Evolutionary conservation across 768 basidiomycete species (phyloP), one percentile per base, ranked within the genome.

Genomic region (Tulasnella sp.): DNA sequence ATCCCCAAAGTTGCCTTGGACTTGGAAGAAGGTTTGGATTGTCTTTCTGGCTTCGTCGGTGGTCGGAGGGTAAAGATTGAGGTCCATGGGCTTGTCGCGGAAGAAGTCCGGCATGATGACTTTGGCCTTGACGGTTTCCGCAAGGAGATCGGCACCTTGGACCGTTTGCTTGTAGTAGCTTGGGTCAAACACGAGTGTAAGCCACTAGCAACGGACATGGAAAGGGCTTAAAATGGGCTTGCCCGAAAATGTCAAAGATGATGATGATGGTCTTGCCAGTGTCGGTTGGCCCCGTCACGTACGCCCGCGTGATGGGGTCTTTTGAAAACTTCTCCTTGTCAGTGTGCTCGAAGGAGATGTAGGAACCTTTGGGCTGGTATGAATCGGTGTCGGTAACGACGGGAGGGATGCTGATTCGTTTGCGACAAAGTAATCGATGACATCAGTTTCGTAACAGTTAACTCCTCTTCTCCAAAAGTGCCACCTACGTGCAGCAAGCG

Each of bases 41-140:
- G 86, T 88, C 12, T 84, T 83, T 83, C 90, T 89, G 75, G 89
- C 87, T 82, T 89, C 85, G 68, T 89, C 88, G 3, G 87, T 88
- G 81, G 87, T 86, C 10, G 90, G 90, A 10, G 91, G 91, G 84
- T 88, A 91, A 75, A 87, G 85, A 24, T 86, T 87, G 9, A 85
- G 75, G 4, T 89, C 86, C 82, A 88, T 90, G 4, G 91, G 87
- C 46, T 84, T 83, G 38, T 88, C 84, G 6, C 90, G 88, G 84
- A 92, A 91, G 82, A 92, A 90, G 83, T 92, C 91, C 34, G 92
- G 92, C 89, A 92, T 90, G 84, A 89, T 88, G 52, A 92, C 89
- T 38, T 87, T 88, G 27, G 88, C 88, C 7, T 88, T 86, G 44
- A 91, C 83, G 18, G 88, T 84, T 12, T 86, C 84, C 0, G 90